Evolutionary conservation across 306 rosid species (phyloP), one percentile per base, ranked within the genome.

Genomic region (Herpetospermum pedunculosum): DNA sequence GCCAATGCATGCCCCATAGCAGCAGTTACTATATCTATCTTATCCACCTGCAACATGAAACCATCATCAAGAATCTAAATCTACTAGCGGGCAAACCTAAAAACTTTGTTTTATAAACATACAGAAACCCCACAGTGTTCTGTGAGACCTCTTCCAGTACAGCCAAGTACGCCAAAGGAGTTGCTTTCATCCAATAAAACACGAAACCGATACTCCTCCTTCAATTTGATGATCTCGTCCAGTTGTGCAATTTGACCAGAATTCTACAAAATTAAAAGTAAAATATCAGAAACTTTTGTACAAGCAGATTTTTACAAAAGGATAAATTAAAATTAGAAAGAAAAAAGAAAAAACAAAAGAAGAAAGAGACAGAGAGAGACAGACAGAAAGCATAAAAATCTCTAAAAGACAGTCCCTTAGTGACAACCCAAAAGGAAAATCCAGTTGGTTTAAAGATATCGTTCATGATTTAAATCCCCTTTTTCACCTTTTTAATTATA

Each of bases 1-100:
- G 99, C 99, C 80, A 95, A 82, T 70, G 97, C 96, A 78, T 91
- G 93, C 78, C 99, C 99, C 99, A 95, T 88, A 57, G 97, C 88
- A 78, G 99, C 97, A 46, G 99, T 95, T 74, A 95, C 81, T 78
- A 95, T 90, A 72, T 95, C 99, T 80, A 95, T 80, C 83, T 95
- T 89, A 28, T 85, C 99, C 84, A 81, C 86, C 99, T 89, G 89
- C 80, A 83, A 73, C 47, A 57, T 55, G 76, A 75, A 52, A 74
- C 50, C 65, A 83, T 79, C 70, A 70, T 70, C 82, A 80, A 82
- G 78, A 85, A 77, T 76, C 26, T 32, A 64, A 64, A 49, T 71
- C 32, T 28, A 25, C 44, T 29, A 15, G 15, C 8, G 3, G 49
- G 35, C 15, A 37, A 46, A 21, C 19, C 25, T 38, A 30, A 68